Percentiles rank a stretch among this genome's conserved stretches.
These are phyloP conservation scores for Panaeolus papilionaceus DNA, from an alignment of 768 basidiomycete genomes.

Conservation along the genomic window DNA sequence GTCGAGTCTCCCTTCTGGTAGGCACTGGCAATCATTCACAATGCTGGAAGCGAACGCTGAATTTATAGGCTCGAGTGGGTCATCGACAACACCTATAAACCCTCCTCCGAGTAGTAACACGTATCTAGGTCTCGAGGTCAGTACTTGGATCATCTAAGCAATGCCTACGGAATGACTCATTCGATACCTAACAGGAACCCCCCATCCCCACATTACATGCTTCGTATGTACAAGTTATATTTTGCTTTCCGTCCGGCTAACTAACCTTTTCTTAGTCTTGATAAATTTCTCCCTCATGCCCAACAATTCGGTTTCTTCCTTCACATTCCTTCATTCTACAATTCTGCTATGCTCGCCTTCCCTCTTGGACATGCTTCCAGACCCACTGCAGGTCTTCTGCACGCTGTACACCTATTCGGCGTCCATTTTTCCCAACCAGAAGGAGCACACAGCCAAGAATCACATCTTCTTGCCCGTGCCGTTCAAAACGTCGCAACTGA, in stretches of 20 bases:
- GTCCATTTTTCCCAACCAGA: slow-evolving; percentile 53
- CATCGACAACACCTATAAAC: slow-evolving; percentile 31
- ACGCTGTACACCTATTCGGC: slow-evolving; percentile 59
- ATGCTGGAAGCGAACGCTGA: slow-evolving; percentile 44
- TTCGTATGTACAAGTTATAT: slow-evolving; percentile 37
- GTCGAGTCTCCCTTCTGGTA: slow-evolving; percentile 55
- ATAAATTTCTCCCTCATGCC: slow-evolving; percentile 63
- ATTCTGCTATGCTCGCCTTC: slow-evolving; percentile 52
- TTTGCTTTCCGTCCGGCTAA: slow-evolving; percentile 17
- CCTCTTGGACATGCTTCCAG: slow-evolving; percentile 53
- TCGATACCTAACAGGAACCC: slow-evolving; percentile 41
- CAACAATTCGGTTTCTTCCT: slow-evolving; percentile 74
- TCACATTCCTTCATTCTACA: slow-evolving; percentile 51
- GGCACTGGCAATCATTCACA: slow-evolving; percentile 45
- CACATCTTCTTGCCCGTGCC: slow-evolving; percentile 54
- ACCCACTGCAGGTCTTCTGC: slow-evolving; percentile 56
- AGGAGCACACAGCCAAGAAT: slow-evolving; percentile 46
- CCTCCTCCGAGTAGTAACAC: slow-evolving; percentile 42
- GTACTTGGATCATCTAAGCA: slow-evolving; percentile 23
- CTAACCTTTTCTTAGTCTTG: slow-evolving; percentile 46
- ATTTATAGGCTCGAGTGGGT: slow-evolving; percentile 50
- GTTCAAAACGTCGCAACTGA: slow-evolving; percentile 53
- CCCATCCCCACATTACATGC: slow-evolving; percentile 42
- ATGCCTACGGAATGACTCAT: slow-evolving; percentile 18
- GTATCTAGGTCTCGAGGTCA: slow-evolving; percentile 46